Evolutionary conservation across 495 filamentous ascomycete species (phyloP), one percentile per base, ranked within the genome.

Genomic region (Penicillium canariense): DNA sequence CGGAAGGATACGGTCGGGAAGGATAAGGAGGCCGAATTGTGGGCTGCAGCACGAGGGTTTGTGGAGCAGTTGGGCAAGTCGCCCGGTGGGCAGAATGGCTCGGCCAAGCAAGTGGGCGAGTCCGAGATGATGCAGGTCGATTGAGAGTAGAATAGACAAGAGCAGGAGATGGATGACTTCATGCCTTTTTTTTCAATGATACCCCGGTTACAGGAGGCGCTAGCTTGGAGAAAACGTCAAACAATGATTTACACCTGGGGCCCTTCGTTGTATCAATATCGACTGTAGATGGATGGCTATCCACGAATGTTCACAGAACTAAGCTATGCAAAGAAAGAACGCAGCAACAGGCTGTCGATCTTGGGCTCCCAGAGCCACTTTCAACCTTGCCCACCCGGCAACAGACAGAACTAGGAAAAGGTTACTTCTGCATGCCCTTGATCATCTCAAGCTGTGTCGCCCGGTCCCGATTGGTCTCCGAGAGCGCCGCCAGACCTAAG

Each of bases 361-460:
- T 38, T 18, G 43, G 50, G 32, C 54, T 54, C 50, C 27, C 50
- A 44, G 58, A 63, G 58, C 44, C 54, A 49, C 31, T 25, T 9
- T 25, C 20, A 25, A 48, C 31, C 46, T 48, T n/a, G 48, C 43
- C 46, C 10, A 40, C 49, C 42, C 14, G 7, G 14, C 40, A 57
- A 38, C n/a, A 40, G 15, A 36, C 31, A 23, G 48, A 28, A 47
- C 25, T 17, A 28, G 34, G 28, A 43, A 54, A 32, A 52, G n/a
- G 34, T 58, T 71, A 77, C 65, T 66, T 70, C 60, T 73, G 70
- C 71, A 78, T 74, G 12, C 68, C 70, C 53, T 63, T 69, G 56
- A 99, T 96, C 79, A 97, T 87, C 74, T 97, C 95, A 68, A 84
- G 78, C 66, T 97, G 94, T 45, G 89, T 85, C 36, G 90, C 90